Evolutionary conservation across 441 rosid genomes (phyloP), one percentile per base, ranked within the genome.

Genomic region (Adansonia rubrostipa): DNA sequence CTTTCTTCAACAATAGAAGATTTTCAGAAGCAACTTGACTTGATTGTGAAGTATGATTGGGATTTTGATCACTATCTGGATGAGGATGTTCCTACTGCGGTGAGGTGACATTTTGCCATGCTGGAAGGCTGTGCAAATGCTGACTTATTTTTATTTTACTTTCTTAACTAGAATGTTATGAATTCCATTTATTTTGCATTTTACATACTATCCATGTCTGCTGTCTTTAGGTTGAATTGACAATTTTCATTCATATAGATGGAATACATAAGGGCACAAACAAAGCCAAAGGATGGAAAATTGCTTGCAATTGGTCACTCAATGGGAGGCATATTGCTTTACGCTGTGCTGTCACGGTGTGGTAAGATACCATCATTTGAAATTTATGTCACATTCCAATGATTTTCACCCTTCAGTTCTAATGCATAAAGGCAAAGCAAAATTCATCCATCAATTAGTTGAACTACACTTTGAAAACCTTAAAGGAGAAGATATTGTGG

Each of bases 21-120:
- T 86, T 91, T 94, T 78, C 97, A 92, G 89, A 96, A 91, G 80
- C 99, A 93, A 78, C 92, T 96, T 58, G 99, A 93, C 77, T 83
- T 96, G 88, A 93, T 96, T 10, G 85, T 92, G 79, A 87, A 89
- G 80, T 93, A 93, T 88, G 93, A 96, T 84, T 93, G 99, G 99
- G 99, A 96, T 85, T 96, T 96, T 78, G 97, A 96, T 87, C 83
- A 88, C 81, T 95, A 93, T 87, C 80, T 93, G 73, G 97, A 92
- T 84, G 99, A 96, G 83, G 99, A 96, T 89, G 93, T 96, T 80
- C 98, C 99, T 89, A 91, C 95, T 85, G 97, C 87, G 97, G 99
- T 96, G 91, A 90, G 99, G 97, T 84, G 85, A 90, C 90, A 84
- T 84, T 80, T 82, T 74, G 75, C 80, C 67, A 80, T 87, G 78